Evolutionary conservation across 2,329 filamentous ascomycete species (phyloP), one percentile per base, ranked within the genome.

Genomic region (Cladosporium sp.): DNA sequence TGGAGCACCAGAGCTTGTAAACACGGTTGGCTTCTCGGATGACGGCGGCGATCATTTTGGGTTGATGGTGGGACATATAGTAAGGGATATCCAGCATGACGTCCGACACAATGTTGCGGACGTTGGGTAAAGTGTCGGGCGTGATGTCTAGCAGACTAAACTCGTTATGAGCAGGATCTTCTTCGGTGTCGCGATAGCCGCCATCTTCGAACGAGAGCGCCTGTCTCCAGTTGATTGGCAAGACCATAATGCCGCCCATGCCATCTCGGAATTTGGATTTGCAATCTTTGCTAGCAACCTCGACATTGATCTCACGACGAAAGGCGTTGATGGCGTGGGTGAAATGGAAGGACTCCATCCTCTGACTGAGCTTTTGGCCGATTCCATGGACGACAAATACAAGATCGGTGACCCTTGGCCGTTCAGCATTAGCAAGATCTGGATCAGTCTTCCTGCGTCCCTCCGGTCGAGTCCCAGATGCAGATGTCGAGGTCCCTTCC

Each of bases 61-160:
- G 81, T 62, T 97, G 95, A 69, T 97, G 92, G 52, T 94, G 87
- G 0, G 92, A 97, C 71, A 98, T 84, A 70, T 97, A 98, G 65
- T 95, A 97, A 0, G 93, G 93, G 43, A 98, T 92, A 65, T 98
- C 93, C 43, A 97, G 85, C 89, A 98, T 96, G 59, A 98, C 89
- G 66, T 98, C 93, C 36, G 88, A 94, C 54, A 98, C 94, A 64
- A 98, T 83, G 62, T 86, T 88, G 39, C 93, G 84, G 7, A 98
- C 86, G 1, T 88, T 90, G 0, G 92, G 91, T 25, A 98, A 88
- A 0, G 88, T 93, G 36, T 84, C 80, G 1, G 90, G 91, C 4
- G 95, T 95, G 57, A 98, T 96, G 59, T 97, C 91, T 59, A 91
- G 86, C 12, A 98, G 75, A 0, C 76, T 75, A 62, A 82, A 88